phyloP scores from a whole-genome alignment of 2,329 filamentous ascomycete species.

The Zarea fungicola region DNA sequence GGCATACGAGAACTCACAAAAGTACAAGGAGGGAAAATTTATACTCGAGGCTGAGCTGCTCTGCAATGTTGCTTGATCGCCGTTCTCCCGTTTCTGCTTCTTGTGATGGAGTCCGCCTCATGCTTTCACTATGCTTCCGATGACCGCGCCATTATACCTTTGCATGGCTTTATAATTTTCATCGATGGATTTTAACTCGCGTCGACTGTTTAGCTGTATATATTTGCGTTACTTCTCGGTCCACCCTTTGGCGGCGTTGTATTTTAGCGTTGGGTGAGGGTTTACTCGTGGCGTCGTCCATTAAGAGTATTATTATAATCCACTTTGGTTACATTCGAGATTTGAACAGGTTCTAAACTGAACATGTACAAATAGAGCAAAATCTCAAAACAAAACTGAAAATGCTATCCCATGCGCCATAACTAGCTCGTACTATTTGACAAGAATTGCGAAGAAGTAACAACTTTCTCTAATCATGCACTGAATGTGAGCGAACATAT shows the following conservation, averaged over 20 bases:
- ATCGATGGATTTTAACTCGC: not conserved
- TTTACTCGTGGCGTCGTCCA: not conserved
- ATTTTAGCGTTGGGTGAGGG: not conserved
- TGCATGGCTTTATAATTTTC: not conserved
- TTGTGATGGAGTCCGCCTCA: not conserved
- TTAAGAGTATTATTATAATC: not conserved
- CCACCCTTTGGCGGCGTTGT: not conserved
- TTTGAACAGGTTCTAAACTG: not conserved
- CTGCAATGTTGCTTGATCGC: slow-evolving; percentile 61
- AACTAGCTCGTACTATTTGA: too few relatives aligned
- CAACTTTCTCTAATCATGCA: too few relatives aligned
- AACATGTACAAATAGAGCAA: not conserved
- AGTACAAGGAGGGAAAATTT: slow-evolving; percentile 98
- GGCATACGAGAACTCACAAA: slow-evolving; percentile 85
- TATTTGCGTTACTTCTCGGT: not conserved
- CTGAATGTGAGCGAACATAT: too few relatives aligned
- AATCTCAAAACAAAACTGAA: too few relatives aligned
- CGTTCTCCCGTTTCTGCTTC: not conserved
- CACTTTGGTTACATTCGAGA: not conserved
- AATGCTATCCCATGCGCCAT: not conserved
- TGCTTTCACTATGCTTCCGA: not conserved
- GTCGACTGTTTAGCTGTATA: not conserved
- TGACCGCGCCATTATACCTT: too few relatives aligned
- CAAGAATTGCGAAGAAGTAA: too few relatives aligned
- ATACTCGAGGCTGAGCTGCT: slow-evolving; percentile 91